Base-by-base conservation (phyloP, 2,329 filamentous ascomycete species). In the Fusarium cicatricum region DNA sequence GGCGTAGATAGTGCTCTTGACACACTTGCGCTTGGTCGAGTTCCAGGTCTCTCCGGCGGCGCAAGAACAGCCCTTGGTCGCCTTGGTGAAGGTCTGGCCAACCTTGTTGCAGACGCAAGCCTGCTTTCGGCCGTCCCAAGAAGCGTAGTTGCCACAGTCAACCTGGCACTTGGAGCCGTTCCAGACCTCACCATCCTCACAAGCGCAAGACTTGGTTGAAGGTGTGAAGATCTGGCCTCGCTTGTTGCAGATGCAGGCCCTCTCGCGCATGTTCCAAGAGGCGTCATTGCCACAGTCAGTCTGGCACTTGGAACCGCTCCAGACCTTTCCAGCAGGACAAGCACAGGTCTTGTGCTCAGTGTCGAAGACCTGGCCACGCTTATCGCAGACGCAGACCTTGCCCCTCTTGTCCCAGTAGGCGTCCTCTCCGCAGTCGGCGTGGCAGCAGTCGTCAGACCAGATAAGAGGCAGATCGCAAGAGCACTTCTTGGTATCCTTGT, bases 371-470 rank as follows among this genome's bases (percentile, higher is more conserved):
- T 37, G 14, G 26, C 39, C 39, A 23, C 23, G 26, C 8, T 45
- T 45, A 21, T 52, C 26, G 39, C 48, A 52, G 21, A 52, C 40
- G 8, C 48, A 52, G 19, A 15, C 26, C 44, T 29, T 28, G n/a
- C 26, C 3, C 6, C 15, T 2, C 33, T 19, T 23, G 17, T 43
- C 26, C 32, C 44, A 57, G 5, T 11, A 12, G n/a, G 54, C 54
- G 5, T 52, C 48, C 37, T 52, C 47, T 15, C 54, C 54, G 14
- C 54, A 57, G 32, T 57, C 48, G 14, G 33, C 29, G 6, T 31
- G 23, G 28, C 54, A 57, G 15, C 29, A 28, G 36, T 43, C 29
- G 6, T 41, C 49, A 7, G 26, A 38, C 54, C 54, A 58, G 5
- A 12, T 41, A 17, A 43, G 12, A 2, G 43, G 42, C 23, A 11